Conservation (phyloP, 2,329 filamentous ascomycete genomes). For the Fusarium haematococcum region DNA sequence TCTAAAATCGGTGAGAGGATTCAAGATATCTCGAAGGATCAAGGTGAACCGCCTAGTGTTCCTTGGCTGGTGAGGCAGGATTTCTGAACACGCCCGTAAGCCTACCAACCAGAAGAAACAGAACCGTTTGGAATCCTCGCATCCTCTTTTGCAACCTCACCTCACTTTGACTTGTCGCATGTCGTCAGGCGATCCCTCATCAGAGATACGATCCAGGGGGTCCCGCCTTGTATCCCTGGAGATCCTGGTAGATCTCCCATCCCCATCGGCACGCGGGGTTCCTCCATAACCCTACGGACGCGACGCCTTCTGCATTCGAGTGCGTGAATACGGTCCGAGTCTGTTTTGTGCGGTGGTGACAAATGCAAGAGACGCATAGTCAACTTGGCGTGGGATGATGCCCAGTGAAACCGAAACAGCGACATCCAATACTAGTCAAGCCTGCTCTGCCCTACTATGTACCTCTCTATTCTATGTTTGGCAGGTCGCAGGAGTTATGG, state of each 20-base stretch:
- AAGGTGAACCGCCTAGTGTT: constrained; percentile 4
- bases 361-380: background rate
- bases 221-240: constrained; percentile 14
- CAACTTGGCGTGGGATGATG: constrained; percentile 11
- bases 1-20: constrained; percentile 6
- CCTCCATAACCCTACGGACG: constrained; percentile 2
- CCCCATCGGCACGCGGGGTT: constrained; percentile 15
- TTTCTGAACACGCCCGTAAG: constrained; percentile 16
- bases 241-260: constrained; percentile 26
- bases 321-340: background rate
- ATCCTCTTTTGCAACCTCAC: constrained; percentile 13
- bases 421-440: constrained; percentile 19
- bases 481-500: constrained; percentile 33
- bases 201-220: constrained; percentile 27
- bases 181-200: constrained; percentile 32
- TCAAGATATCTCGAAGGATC: constrained; percentile 25
- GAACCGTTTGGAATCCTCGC: background rate
- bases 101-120: constrained; percentile 21
- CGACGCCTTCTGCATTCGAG: background rate
- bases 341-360: background rate
- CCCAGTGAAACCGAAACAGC: constrained; percentile 31
- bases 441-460: background rate
- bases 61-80: constrained; percentile 15
- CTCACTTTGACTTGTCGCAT: constrained; percentile 11
- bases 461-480: constrained; percentile 25